phyloP scores from a whole-genome alignment of 2,329 filamentous ascomycete genomes.

The Chlorencoelia australis region DNA sequence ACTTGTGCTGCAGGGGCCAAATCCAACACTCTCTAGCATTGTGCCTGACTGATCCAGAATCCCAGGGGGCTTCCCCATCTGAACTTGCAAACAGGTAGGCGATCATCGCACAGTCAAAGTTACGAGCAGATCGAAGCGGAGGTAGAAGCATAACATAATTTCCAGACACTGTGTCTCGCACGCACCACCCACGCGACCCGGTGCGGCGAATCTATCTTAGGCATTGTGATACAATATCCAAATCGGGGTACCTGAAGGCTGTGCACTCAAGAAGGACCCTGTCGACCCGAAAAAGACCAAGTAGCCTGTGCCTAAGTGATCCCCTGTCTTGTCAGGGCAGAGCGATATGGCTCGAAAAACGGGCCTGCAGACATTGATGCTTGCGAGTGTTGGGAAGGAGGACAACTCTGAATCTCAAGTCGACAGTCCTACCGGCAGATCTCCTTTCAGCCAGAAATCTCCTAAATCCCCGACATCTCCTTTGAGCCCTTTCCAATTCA shows the following conservation, averaged over 20 bases:
- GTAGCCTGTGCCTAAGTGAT: too few species aligned
- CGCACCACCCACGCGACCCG: slow-evolving; percentile 10
- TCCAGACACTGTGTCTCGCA: slow-evolving; percentile 7
- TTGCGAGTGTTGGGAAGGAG: slow-evolving; percentile 12
- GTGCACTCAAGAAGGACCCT: slow-evolving; percentile 18
- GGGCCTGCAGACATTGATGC: slow-evolving; percentile 24
- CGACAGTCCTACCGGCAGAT: slow-evolving; percentile 15
- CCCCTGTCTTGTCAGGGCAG: too few species aligned
- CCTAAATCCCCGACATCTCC: slow-evolving; percentile 23
- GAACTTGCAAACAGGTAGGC: too few species aligned
- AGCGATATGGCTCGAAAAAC: slow-evolving; percentile 24
- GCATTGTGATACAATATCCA: slow-evolving; percentile 13
- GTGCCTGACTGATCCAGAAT: neutral
- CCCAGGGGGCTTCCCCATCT: too few species aligned
- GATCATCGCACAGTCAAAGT: too few species aligned
- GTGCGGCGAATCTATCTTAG: slow-evolving; percentile 12
- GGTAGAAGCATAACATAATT: neutral
- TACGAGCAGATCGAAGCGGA: neutral
- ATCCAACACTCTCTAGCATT: neutral
- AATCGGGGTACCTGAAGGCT: slow-evolving; percentile 15
- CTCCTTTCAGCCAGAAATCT: slow-evolving; percentile 20
- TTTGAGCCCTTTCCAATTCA: slow-evolving; percentile 25
- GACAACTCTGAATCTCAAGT: slow-evolving; percentile 4
- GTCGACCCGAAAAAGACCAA: slow-evolving; percentile 8
- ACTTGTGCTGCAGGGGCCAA: neutral